Evolutionary conservation across 2,329 filamentous ascomycete genomes (phyloP).

Genomic region (Phialemoniopsis sp.): DNA sequence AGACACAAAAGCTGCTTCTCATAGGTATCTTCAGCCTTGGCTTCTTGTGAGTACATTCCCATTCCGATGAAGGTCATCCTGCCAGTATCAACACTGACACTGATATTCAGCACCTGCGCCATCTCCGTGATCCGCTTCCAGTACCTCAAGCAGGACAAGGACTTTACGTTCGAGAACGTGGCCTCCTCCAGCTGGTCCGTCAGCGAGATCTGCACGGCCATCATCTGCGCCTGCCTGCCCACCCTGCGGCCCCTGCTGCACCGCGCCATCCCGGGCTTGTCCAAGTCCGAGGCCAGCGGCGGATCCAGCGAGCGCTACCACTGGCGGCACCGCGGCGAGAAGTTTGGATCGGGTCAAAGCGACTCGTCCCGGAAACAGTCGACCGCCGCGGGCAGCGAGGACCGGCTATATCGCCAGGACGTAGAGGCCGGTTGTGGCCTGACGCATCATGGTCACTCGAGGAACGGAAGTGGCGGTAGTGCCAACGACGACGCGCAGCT

Average conservation of each 20-base stretch:
- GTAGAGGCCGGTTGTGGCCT: too few species aligned
- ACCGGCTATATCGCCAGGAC: too few species aligned
- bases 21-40: conserved; percentile 31
- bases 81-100: not conserved
- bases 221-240: conserved; percentile 29
- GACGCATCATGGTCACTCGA: too few species aligned
- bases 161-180: conserved; percentile 32
- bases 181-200: conserved; percentile 29
- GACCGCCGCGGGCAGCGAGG: too few species aligned
- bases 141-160: conserved; percentile 24
- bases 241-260: conserved; percentile 23
- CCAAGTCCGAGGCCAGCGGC: not conserved
- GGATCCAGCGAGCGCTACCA: too few species aligned
- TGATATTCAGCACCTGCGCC: conserved; percentile 22
- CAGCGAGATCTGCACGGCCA: conserved; percentile 25
- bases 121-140: conserved; percentile 33
- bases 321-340: too few species aligned
- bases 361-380: too few species aligned
- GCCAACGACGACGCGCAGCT: too few species aligned
- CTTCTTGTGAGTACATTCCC: conserved; percentile 26
- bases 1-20: conserved; percentile 23
- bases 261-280: not conserved
- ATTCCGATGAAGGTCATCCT: not conserved
- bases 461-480: too few species aligned
- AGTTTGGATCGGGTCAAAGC: too few species aligned